phyloP scores from a whole-genome alignment of 208 protist species.

The Balamuthia mandrillaris region DNA sequence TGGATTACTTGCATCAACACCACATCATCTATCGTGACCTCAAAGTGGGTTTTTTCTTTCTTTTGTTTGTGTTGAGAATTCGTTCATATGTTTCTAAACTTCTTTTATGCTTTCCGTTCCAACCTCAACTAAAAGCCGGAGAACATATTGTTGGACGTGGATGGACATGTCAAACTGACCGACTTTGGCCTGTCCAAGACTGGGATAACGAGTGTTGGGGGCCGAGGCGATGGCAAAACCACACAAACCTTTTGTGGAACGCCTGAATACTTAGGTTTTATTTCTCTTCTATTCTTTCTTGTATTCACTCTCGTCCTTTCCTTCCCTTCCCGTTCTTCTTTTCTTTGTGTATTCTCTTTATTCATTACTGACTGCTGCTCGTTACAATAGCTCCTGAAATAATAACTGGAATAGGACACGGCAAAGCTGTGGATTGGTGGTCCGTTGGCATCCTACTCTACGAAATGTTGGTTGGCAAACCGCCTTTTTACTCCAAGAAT shows the following conservation, averaged over 20 bases:
- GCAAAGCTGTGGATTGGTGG: conserved; percentile 95
- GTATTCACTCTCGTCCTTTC: no score
- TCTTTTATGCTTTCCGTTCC: background rate
- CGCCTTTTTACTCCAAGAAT: conserved; percentile 87
- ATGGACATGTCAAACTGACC: conserved; percentile 59
- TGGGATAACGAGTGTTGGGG: conserved; percentile 54
- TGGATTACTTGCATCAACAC: conserved; percentile 86
- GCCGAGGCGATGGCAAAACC: conserved; percentile 10
- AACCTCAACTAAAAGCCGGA: conserved; percentile 67
- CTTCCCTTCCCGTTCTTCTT: no score
- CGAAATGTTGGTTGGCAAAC: conserved; percentile 77
- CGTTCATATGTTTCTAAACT: no score
- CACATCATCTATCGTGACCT: conserved; percentile 78
- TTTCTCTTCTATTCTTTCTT: background rate
- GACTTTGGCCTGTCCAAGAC: conserved; percentile 64
- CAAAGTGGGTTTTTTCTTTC: no score
- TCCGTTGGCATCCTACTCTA: conserved; percentile 89
- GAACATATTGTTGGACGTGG: conserved; percentile 61
- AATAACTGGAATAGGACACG: conserved; percentile 84
- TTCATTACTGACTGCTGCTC: background rate
- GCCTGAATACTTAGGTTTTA: conserved; percentile 58
- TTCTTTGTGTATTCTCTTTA: no score
- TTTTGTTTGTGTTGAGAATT: no score
- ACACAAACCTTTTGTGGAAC: conserved; percentile 68
- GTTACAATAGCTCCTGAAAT: conserved; percentile 93